A percentile compares a stretch with the other conserved stretches of the same genome.
These are phyloP conservation scores for Colletotrichum tofieldiae DNA, from an alignment of 2,329 filamentous ascomycete species.

Conservation along the genomic window DNA sequence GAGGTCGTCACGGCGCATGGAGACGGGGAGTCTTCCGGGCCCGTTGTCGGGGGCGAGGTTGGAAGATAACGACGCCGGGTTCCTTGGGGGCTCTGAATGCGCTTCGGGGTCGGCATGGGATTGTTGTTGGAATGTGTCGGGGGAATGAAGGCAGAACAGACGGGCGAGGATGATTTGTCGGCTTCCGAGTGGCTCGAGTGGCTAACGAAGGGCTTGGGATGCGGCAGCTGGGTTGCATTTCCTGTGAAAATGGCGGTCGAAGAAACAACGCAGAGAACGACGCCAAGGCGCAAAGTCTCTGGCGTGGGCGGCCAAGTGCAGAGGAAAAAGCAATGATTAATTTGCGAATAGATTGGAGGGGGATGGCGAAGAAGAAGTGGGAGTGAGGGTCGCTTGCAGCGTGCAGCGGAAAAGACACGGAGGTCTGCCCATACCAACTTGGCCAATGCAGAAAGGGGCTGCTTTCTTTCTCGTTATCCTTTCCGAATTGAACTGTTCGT, in stretches of 20 bases:
- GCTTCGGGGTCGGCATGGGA: not conserved
- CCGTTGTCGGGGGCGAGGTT: not conserved
- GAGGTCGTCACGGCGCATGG: not conserved
- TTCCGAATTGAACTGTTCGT: not conserved
- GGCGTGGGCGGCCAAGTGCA: slow-evolving; percentile 3
- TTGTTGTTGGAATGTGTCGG: not conserved
- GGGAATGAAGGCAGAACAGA: not conserved
- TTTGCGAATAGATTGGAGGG: slow-evolving; percentile 12
- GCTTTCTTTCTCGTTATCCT: not conserved
- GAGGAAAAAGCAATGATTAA: slow-evolving; percentile 31
- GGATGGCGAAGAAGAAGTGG: not conserved
- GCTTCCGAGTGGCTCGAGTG: not conserved
- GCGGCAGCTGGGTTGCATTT: not conserved
- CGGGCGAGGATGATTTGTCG: not conserved
- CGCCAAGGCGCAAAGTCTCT: not conserved
- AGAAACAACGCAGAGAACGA: not conserved
- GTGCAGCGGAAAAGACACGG: not conserved
- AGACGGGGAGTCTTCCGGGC: not conserved
- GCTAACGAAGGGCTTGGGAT: not conserved
- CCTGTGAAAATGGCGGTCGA: too few species aligned
- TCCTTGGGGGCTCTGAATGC: not conserved
- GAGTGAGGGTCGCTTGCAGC: not conserved
- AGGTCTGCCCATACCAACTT: too few species aligned
- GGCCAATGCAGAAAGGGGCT: too few species aligned
- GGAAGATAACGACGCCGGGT: not conserved